phyloP scores from a whole-genome alignment of 2,329 filamentous ascomycete species.

The Capronia americana region DNA sequence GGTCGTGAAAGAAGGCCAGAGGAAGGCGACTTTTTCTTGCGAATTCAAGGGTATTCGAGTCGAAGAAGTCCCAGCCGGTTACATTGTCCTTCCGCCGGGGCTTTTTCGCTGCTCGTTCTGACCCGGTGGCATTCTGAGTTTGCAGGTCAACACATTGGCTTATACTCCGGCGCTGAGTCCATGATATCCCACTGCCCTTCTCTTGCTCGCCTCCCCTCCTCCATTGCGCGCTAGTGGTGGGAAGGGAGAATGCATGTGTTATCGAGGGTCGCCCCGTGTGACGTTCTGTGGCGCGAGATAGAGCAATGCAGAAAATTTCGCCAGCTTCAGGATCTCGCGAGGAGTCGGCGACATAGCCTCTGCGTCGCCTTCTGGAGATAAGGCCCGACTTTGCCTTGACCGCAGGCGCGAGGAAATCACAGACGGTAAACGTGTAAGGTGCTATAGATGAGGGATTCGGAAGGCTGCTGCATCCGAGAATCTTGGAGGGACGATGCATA shows the following conservation, averaged over 20 bases:
- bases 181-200: not conserved
- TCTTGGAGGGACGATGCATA: slow-evolving; percentile 33
- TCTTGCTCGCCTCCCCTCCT: slow-evolving; percentile 6
- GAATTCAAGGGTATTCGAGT: slow-evolving; percentile 34
- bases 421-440: slow-evolving; percentile 20
- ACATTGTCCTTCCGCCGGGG: not conserved
- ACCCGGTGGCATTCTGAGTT: not conserved
- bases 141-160: not conserved
- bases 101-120: too few relatives aligned
- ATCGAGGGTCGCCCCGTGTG: not conserved
- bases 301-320: slow-evolving; percentile 23
- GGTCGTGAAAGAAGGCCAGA: slow-evolving; percentile 36
- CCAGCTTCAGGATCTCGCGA: not conserved
- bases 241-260: not conserved
- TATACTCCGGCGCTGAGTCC: slow-evolving; percentile 18
- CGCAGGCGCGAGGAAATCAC: slow-evolving; percentile 37
- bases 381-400: slow-evolving; percentile 18
- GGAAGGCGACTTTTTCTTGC: slow-evolving; percentile 34
- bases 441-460: slow-evolving; percentile 33
- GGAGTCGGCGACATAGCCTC: not conserved
- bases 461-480: slow-evolving; percentile 34
- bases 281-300: slow-evolving; percentile 15
- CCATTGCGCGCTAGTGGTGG: not conserved
- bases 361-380: not conserved
- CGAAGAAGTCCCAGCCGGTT: slow-evolving; percentile 29